These are phyloP conservation scores for Boletus rufocinnamomeus DNA, from an alignment of 768 basidiomycete genomes.

Conservation along the genomic window DNA sequence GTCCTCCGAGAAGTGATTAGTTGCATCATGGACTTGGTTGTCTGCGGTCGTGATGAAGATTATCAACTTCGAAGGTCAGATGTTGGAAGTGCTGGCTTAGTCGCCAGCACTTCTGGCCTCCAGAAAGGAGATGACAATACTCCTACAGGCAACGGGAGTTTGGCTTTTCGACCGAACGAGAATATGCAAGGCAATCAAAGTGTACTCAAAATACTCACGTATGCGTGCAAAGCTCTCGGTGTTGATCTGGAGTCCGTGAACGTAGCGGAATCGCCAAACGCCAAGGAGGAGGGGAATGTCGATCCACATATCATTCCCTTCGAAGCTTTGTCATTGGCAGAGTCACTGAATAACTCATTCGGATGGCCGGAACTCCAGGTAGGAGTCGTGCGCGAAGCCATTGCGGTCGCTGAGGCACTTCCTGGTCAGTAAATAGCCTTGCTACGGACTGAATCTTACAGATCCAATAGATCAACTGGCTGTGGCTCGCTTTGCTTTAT, in stretches of 20 bases:
- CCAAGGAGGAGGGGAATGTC: conserved; percentile 25
- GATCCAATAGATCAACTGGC: conserved; percentile 67
- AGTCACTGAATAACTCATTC: conserved; percentile 50
- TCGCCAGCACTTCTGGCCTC: conserved; percentile 47
- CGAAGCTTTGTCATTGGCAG: conserved; percentile 45
- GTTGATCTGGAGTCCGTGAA: conserved; percentile 76
- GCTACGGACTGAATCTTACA: conserved; percentile 3
- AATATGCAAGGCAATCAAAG: conserved; percentile 79
- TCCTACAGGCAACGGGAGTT: conserved; percentile 45
- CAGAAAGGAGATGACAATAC: conserved; percentile 29
- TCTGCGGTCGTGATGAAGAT: conserved; percentile 81
- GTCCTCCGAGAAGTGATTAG: conserved; percentile 84
- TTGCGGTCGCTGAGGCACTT: conserved; percentile 86
- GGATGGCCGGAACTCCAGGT: conserved; percentile 97
- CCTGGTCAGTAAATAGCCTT: conserved; percentile 59
- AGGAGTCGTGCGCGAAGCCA: conserved; percentile 89
- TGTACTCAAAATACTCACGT: conserved; percentile 69
- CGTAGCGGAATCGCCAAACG: conserved; percentile 39
- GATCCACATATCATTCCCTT: conserved; percentile 10
- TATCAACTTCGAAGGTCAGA: conserved; percentile 46
- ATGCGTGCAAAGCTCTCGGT: conserved; percentile 79
- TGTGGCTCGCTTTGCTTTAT: conserved; percentile 88
- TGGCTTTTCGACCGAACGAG: conserved; percentile 75
- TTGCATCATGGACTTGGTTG: conserved; percentile 79
- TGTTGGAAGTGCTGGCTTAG: conserved; percentile 43